Evolutionary conservation across 2,329 filamentous ascomycete species (phyloP), one percentile per base, ranked within the genome.

Genomic region (Microdochium bolleyi): DNA sequence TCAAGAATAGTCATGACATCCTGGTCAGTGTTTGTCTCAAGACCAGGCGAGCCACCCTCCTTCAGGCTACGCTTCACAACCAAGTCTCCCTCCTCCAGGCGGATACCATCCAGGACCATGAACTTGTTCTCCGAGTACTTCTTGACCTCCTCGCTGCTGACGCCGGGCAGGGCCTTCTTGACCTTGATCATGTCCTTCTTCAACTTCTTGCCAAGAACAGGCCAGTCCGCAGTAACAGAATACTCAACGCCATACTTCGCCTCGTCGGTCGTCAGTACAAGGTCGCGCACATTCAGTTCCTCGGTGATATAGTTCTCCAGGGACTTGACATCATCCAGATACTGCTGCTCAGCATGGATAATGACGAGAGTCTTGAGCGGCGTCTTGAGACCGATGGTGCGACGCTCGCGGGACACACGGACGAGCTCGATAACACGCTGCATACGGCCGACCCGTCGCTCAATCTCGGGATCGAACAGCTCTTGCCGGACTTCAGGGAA

Each of bases 1-100:
- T 96, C 90, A n/a, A 99, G 77, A 58, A 99, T 90, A 55, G 88
- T 92, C 61, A 99, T 82, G 49, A 96, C 88, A 60, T 96, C 90
- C 56, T 88, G 84, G 62, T 96, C 90, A 0, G 89, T 90, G 69
- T 94, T 94, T 48, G 88, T 87, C 72, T 96, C 92, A 58, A 94
- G 79, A 63, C 85, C 82, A 68, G 85, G 84, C 48, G 83, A 88
- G 22, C 82, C 82, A 55, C 86, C 83, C 63, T 91, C 84, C 66
- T 84, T 87, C 50, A 96, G 75, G 38, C 86, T 88, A 54, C 91
- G 83, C 68, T 86, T 88, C 48, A 97, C 87, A 21, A 87, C 82
- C 48, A 99, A 77, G 67, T 99, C 94, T 49, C 88, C 91, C 53
- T 87, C 82, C 55, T 86, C 82, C 24, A 99, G 80, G 61, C 81